Conservation (phyloP, 73 alveolate genomes). For the Paramecium primaurelia region DNA sequence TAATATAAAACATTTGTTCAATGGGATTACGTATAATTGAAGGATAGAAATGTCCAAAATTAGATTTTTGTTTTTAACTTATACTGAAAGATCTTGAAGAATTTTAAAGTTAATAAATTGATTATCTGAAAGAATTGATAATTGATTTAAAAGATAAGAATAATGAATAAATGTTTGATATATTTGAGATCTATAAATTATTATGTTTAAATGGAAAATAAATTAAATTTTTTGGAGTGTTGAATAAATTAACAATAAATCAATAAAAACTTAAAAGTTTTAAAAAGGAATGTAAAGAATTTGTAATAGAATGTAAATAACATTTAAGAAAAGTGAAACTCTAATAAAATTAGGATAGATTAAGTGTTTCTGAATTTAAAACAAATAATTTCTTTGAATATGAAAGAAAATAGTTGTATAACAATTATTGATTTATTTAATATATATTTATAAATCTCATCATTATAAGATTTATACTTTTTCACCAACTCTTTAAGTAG, state of each 20-base stretch:
- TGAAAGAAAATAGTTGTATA: slow-evolving; percentile 6
- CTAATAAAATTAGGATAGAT: not conserved
- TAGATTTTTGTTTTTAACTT: not conserved
- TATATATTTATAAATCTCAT: not conserved
- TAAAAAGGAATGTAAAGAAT: slow-evolving; percentile 7
- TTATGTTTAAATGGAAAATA: not conserved
- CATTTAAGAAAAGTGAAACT: not conserved
- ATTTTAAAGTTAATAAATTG: not conserved
- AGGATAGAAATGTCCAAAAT: slow-evolving; percentile 14
- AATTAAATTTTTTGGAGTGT: slow-evolving; percentile 6
- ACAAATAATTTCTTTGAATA: not conserved
- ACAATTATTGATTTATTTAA: not conserved
- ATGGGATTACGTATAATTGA: slow-evolving; percentile 29
- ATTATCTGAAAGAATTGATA: not conserved
- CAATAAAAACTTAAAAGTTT: not conserved
- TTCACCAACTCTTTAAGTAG: not conserved
- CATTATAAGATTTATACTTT: not conserved
- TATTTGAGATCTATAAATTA: slow-evolving; percentile 15
- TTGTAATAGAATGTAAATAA: slow-evolving; percentile 15
- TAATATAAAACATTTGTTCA: not conserved
- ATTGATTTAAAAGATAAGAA: not conserved
- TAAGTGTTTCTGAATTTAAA: slow-evolving; percentile 10
- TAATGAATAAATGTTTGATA: not conserved
- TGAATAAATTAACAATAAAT: not conserved
- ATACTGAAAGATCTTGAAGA: slow-evolving; percentile 3